phyloP scores from a whole-genome alignment of 2,329 filamentous ascomycete species.

The Phoma herbarum region DNA sequence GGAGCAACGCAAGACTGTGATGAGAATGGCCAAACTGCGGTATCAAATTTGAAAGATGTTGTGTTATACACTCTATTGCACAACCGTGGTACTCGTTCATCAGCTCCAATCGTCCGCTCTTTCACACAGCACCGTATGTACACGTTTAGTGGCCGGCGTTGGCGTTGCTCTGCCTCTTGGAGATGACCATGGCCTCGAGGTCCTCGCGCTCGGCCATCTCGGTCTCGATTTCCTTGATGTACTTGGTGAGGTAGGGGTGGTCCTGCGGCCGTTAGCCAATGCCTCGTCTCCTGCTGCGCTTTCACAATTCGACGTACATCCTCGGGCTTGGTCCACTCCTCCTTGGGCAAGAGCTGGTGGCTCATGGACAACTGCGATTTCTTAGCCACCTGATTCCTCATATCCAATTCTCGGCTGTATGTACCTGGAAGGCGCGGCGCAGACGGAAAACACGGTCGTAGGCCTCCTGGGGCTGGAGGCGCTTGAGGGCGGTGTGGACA shows the following conservation, averaged over 20 bases:
- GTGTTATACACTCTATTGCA: conserved; percentile 55
- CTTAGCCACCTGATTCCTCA: conserved; percentile 25
- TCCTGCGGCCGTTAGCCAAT: conserved; percentile 61
- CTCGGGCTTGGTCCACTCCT: conserved; percentile 73
- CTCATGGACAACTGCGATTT: conserved; percentile 67
- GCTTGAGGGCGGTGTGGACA: conserved; percentile 87
- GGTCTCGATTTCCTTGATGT: conserved; percentile 74
- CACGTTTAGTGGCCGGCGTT: conserved; percentile 38
- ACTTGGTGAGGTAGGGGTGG: conserved; percentile 69
- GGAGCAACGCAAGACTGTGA: not conserved
- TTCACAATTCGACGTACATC: conserved; percentile 59
- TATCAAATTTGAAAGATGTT: conserved; percentile 33
- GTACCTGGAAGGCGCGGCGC: conserved; percentile 90
- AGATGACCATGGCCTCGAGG: conserved; percentile 71
- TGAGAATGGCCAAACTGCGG: conserved; percentile 16
- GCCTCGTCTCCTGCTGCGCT: not conserved
- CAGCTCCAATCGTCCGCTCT: conserved; percentile 24
- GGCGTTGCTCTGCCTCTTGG: conserved; percentile 49
- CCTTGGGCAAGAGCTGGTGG: conserved; percentile 70
- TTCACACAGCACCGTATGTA: conserved; percentile 33
- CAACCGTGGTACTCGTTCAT: conserved; percentile 31
- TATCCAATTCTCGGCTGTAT: conserved; percentile 11
- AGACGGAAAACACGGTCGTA: conserved; percentile 99
- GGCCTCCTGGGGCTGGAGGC: conserved; percentile 85
- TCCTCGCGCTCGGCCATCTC: conserved; percentile 73